Conservation (phyloP, 2,329 filamentous ascomycete genomes). For the Scedosporium apiospermum region DNA sequence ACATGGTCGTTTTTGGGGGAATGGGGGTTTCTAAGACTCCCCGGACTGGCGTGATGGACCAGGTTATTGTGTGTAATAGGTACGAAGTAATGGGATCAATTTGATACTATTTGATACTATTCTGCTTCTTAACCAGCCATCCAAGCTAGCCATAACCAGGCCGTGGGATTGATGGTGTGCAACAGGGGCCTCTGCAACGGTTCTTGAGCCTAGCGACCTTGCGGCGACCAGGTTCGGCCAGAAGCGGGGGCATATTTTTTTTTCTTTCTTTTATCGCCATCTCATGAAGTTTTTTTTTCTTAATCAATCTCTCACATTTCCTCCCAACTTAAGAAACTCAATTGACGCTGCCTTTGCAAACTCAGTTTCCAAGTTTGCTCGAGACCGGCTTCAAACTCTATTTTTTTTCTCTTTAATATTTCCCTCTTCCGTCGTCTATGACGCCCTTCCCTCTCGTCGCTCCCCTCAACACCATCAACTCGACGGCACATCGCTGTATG, state of each 20-base stretch:
- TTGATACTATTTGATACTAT: too few species aligned
- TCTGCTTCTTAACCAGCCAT: too few species aligned
- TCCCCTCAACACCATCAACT: constrained; percentile 11
- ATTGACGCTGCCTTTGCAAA: neutral
- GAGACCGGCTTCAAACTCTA: neutral
- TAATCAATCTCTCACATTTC: neutral
- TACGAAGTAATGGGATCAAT: too few species aligned
- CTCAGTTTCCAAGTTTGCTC: neutral
- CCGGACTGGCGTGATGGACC: too few species aligned
- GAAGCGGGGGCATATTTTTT: neutral
- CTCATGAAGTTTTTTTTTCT: neutral
- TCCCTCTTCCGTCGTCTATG: constrained; percentile 8
- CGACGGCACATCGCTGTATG: constrained; percentile 31
- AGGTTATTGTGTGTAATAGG: too few species aligned
- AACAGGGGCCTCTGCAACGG: too few species aligned
- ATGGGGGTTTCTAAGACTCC: too few species aligned
- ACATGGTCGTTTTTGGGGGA: too few species aligned
- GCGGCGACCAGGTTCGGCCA: too few species aligned
- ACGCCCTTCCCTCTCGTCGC: constrained; percentile 9
- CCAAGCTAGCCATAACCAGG: too few species aligned
- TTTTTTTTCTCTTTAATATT: neutral
- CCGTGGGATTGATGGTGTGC: too few species aligned
- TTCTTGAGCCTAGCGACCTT: too few species aligned
- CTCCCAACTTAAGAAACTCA: neutral
- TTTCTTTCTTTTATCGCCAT: neutral